Base-by-base conservation (phyloP, 1,284 basidiomycete genomes). In the Caloboletus firmus region DNA sequence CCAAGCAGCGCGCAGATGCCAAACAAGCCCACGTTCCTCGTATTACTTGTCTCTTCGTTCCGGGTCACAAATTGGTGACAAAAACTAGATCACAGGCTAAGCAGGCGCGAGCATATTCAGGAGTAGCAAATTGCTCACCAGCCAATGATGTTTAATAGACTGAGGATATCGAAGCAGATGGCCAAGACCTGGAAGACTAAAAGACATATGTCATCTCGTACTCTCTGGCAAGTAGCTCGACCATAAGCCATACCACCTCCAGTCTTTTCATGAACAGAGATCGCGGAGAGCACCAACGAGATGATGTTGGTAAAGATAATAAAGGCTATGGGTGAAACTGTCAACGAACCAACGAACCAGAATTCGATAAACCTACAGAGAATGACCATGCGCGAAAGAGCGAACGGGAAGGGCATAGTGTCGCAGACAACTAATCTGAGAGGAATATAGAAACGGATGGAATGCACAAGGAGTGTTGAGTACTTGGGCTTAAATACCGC, bases 331-430 rank as follows among this genome's bases (percentile, higher is more conserved):
- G 53, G 28, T 10, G 26, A 37, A 32, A 24, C 24, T 5, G 43
- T 64, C 43, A 52, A 17, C 32, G 31, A 22, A 37, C 26, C 41
- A 45, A 26, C 28, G 17, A 9, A 39, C 12, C 4, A 46, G 22
- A n/a, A 31, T 11, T 26, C 5, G 40, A 45, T 31, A 4, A 5
- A 55, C 69, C 4, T 42, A 66, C 66, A 45, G 42, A 69, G 54
- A 43, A 55, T 39, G 32, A 69, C 41, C 2, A 26, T 39, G 47
- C 63, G 67, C 13, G 11, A 57, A 51, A 66, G 61, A 47, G 55
- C 18, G 32, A 58, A 64, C 24, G 58, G 54, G 45, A 71, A 69
- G 15, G 68, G 15, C 66, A 71, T 71, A 40, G 43, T 44, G 64
- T 65, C 64, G 54, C 67, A 47, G 64, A 68, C 67, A 49, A 37